Conservation (phyloP, 345 rosid genomes). For the Eucalyptus marginata region DNA sequence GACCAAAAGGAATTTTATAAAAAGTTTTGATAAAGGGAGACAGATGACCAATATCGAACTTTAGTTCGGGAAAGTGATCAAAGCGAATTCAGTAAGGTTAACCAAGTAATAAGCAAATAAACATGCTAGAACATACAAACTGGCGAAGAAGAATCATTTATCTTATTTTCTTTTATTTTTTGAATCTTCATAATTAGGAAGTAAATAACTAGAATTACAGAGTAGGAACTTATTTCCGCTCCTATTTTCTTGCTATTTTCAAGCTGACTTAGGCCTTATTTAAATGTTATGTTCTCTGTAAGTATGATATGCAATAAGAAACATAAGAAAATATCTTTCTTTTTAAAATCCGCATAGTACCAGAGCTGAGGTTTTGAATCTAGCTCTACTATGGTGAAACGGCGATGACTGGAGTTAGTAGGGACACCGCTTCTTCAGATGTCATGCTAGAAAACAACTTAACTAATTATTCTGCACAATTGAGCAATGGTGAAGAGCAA, state of each 20-base stretch:
- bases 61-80: not conserved
- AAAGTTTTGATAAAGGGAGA: not conserved
- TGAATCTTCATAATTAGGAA: not conserved
- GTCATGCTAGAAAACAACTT: not conserved
- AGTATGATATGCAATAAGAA: not conserved
- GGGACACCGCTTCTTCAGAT: not conserved
- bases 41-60: accelerated
- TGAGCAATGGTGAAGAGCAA: not conserved
- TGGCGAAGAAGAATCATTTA: not conserved
- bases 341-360: not conserved
- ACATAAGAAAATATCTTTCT: not conserved
- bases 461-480: not conserved
- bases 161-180: not conserved
- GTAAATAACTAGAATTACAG: not conserved
- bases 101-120: not conserved
- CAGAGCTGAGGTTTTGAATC: not conserved
- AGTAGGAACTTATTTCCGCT: not conserved
- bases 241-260: not conserved
- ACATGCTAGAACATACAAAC: not conserved
- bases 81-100: not conserved
- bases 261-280: not conserved
- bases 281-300: not conserved
- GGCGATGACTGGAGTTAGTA: not conserved
- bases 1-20: not conserved
- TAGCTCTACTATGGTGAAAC: not conserved